Base-by-base conservation (phyloP, 306 rosid genomes). In the Ziziphus jujuba region DNA sequence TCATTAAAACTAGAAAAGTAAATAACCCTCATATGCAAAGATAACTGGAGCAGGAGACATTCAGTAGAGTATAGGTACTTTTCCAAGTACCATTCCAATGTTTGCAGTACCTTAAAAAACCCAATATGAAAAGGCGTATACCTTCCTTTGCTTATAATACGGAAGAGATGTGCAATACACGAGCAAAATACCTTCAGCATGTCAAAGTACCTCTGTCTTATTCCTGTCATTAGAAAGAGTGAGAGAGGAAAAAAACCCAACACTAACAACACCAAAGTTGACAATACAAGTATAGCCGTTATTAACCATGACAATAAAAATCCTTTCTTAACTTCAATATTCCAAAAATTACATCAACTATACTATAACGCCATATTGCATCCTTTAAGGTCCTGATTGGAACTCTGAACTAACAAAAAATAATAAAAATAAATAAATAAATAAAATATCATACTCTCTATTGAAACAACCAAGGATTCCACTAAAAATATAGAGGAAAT, bases 91-190 rank as follows among this genome's bases (percentile, higher is more conserved):
- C 6, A 38, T 38, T 5, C 44, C 44, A 38, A 7, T 7, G 44
- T 38, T 38, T 6, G 10, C 44, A 38, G 13, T 7, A 8, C 24
- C 7, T 25, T 52, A 49, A 22, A 44, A 2, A 58, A 34, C 57
- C 25, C 40, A n/a, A 49, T 9, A 51, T 23, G 6, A 16, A 11
- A 34, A 35, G 66, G 52, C n/a, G 20, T 60, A 55, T 85, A 92
- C 98, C 98, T 89, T 84, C 82, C 95, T 62, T 84, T 82, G 56
- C 67, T n/a, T 12, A 72, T 64, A 82, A 85, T 76, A 52, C 55
- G 59, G 3, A 68, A 79, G 75, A 92, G 81, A 61, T 74, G 78
- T 0, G 79, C 77, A 38, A 92, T 77, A 74, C 91, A 50, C 2
- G 84, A 52, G 44, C 79, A 80, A 25, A 89, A 63, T 68, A 81